Evolutionary conservation across 768 basidiomycete species (phyloP).

Genomic region (Mycena leptocephala): DNA sequence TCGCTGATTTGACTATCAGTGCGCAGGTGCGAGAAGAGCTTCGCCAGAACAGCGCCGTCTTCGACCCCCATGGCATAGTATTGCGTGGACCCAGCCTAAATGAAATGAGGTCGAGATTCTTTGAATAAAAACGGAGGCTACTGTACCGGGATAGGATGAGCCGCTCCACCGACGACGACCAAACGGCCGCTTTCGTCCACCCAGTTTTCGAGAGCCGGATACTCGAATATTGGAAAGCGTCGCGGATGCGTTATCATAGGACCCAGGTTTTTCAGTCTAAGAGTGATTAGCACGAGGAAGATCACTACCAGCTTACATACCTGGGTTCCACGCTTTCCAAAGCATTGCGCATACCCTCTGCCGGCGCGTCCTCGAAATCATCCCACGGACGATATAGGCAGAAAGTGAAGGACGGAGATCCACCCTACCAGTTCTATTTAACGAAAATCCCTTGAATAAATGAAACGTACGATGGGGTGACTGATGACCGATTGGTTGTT

Average conservation of each 20-base stretch:
- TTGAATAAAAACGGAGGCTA: slow-evolving; percentile 11
- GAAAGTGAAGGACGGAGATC: slow-evolving; percentile 48
- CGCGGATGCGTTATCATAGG: slow-evolving; percentile 50
- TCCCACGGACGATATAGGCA: slow-evolving; percentile 50
- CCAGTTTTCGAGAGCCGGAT: slow-evolving; percentile 67
- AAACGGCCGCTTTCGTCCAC: slow-evolving; percentile 61
- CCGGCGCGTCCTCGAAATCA: slow-evolving; percentile 48
- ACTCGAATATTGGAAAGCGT: slow-evolving; percentile 57
- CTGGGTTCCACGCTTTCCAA: slow-evolving; percentile 54
- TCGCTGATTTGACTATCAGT: slow-evolving; percentile 63
- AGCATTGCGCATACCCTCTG: slow-evolving; percentile 47
- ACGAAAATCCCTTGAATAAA: not conserved
- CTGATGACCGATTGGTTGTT: slow-evolving; percentile 46
- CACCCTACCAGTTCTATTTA: slow-evolving; percentile 51
- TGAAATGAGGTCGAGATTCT: not conserved
- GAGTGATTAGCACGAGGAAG: not conserved
- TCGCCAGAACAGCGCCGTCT: slow-evolving; percentile 75
- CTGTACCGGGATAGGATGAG: slow-evolving; percentile 71
- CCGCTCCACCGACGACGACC: slow-evolving; percentile 70
- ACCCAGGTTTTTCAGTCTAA: slow-evolving; percentile 56
- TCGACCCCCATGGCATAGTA: slow-evolving; percentile 68
- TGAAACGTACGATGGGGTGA: slow-evolving; percentile 49
- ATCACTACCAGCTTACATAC: slow-evolving; percentile 42
- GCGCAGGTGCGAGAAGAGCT: slow-evolving; percentile 71
- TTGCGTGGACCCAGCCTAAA: slow-evolving; percentile 67